A percentile compares a stretch with the other conserved stretches of the same genome.
These are phyloP conservation scores for Backusella luteola DNA, from an alignment of 192 early-diverging fungal species.

Conservation along the genomic window DNA sequence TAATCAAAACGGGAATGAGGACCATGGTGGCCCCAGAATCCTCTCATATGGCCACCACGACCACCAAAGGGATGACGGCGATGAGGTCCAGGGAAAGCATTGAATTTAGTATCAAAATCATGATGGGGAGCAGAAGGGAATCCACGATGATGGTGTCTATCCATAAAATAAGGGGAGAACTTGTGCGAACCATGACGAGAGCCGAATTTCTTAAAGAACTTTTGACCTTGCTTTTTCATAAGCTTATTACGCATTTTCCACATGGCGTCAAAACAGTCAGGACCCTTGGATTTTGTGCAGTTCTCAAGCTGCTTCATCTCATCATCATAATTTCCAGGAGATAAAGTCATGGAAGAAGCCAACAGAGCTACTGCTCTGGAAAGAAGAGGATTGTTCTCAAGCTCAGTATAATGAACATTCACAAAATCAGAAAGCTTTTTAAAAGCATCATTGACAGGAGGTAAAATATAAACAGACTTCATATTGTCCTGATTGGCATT, in stretches of 20 bases:
- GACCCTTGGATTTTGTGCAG: not conserved
- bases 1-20: not conserved
- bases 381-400: not conserved
- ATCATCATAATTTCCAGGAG: not conserved
- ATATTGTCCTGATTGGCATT: not conserved
- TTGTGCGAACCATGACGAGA: not conserved
- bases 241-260: not conserved
- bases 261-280: not conserved
- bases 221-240: not conserved
- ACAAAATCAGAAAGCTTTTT: not conserved
- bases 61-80: not conserved
- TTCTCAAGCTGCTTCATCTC: not conserved
- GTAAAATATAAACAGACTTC: not conserved
- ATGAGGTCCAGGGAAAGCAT: not conserved
- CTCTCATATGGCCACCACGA: not conserved
- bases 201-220: not conserved
- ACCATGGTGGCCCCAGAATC: not conserved
- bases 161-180: not conserved
- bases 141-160: not conserved
- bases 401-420: not conserved
- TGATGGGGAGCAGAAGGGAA: not conserved
- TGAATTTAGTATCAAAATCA: not conserved
- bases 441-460: not conserved
- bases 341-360: not conserved
- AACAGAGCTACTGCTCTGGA: not conserved